Evolutionary conservation across 768 basidiomycete genomes (phyloP).

Genomic region (Lenzites betulinus): DNA sequence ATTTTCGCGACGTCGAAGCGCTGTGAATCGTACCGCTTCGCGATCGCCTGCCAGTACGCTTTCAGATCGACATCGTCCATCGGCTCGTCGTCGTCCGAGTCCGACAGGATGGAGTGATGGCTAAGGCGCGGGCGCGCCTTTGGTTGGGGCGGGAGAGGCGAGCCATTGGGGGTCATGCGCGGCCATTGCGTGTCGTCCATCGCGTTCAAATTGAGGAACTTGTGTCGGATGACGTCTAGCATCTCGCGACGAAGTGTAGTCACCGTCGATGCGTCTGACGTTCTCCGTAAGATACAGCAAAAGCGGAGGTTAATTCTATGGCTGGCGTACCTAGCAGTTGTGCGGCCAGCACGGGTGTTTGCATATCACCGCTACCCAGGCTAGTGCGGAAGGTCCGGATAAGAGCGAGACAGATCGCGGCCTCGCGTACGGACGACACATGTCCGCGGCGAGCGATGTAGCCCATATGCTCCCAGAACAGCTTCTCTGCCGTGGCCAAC

Average conservation of each 20-base stretch:
- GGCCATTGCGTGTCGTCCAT: constrained; percentile 82
- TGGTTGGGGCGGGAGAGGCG: constrained; percentile 35
- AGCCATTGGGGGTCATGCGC: constrained; percentile 46
- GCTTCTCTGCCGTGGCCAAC: constrained; percentile 66
- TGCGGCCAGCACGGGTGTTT: constrained; percentile 57
- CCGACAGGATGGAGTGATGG: constrained; percentile 21
- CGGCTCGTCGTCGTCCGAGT: constrained; percentile 33
- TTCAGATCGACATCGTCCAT: constrained; percentile 39
- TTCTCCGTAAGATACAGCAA: background rate
- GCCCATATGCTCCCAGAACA: constrained; percentile 67
- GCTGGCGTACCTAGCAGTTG: constrained; percentile 57
- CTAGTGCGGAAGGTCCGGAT: constrained; percentile 80
- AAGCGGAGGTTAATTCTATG: background rate
- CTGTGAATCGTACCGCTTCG: constrained; percentile 53
- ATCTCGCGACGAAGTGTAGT: constrained; percentile 86
- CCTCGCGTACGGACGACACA: constrained; percentile 73
- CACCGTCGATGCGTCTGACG: constrained; percentile 68
- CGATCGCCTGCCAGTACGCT: constrained; percentile 64
- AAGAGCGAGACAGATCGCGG: constrained; percentile 67
- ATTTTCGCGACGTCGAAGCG: constrained; percentile 44
- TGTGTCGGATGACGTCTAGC: constrained; percentile 76
- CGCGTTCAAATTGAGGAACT: constrained; percentile 48
- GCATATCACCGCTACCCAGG: constrained; percentile 58
- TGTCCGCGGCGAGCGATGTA: constrained; percentile 58
- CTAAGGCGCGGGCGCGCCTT: constrained; percentile 25